Conservation (phyloP, 2,329 filamentous ascomycete genomes). For the Pseudohalonectria lignicola region DNA sequence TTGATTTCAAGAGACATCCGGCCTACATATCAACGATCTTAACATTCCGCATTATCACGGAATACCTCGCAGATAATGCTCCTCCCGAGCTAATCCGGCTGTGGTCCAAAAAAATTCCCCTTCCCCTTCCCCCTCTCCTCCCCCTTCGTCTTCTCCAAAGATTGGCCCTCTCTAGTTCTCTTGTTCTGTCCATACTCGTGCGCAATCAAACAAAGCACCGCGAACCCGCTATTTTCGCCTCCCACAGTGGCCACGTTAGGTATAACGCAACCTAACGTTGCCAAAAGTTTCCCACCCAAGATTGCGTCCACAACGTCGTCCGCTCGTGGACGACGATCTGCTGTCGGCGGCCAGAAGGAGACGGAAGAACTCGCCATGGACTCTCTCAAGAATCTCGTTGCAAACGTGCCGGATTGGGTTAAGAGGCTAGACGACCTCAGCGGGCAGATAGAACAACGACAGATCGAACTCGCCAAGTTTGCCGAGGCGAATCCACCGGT, state of each 20-base stretch:
- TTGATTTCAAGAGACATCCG: too few species aligned
- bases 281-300: not conserved
- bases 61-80: too few species aligned
- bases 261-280: not conserved
- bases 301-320: not conserved
- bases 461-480: slow-evolving; percentile 41
- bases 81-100: too few species aligned
- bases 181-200: too few species aligned
- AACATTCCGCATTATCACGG: too few species aligned
- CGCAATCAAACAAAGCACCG: too few species aligned
- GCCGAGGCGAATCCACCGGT: slow-evolving; percentile 12
- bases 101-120: too few species aligned
- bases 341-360: not conserved
- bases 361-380: slow-evolving; percentile 30
- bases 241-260: not conserved
- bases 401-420: slow-evolving; percentile 49
- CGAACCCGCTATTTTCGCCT: too few species aligned
- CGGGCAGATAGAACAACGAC: slow-evolving; percentile 48
- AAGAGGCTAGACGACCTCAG: slow-evolving; percentile 48
- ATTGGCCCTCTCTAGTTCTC: too few species aligned
- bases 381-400: slow-evolving; percentile 40
- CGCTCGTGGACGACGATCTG: slow-evolving; percentile 6
- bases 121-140: too few species aligned
- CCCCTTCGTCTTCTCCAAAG: too few species aligned
- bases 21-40: too few species aligned